Evolutionary conservation across 768 basidiomycete genomes (phyloP).

Genomic region (Amanita thiersii): DNA sequence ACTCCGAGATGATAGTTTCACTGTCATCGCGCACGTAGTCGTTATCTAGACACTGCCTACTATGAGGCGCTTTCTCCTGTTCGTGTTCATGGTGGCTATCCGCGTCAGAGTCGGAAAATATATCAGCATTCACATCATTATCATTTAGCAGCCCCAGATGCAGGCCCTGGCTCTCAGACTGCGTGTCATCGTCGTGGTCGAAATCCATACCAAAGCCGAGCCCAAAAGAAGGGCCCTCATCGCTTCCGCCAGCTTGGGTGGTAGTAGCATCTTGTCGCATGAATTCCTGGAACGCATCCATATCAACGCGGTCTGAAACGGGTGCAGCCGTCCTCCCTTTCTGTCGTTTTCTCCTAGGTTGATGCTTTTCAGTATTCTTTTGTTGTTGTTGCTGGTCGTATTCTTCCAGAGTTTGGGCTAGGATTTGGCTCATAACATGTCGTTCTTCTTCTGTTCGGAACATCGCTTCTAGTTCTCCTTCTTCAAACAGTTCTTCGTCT

Average conservation of each 20-base stretch:
- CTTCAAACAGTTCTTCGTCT: constrained; percentile 68
- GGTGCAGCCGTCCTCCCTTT: not conserved
- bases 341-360: not conserved
- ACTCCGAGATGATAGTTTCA: constrained; percentile 1
- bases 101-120: not conserved
- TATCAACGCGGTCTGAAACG: constrained; percentile 1
- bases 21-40: not conserved
- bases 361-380: constrained; percentile 8
- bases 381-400: constrained; percentile 9
- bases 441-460: constrained; percentile 47
- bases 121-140: constrained; percentile 23
- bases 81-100: constrained; percentile 1
- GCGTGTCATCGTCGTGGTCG: constrained; percentile 5
- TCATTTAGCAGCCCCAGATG: constrained; percentile 5
- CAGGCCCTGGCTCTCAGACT: constrained; percentile 2
- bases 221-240: constrained; percentile 6
- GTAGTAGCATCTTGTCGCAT: constrained; percentile 2
- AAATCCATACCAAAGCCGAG: constrained; percentile 9
- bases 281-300: constrained; percentile 7
- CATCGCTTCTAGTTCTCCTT: constrained; percentile 59
- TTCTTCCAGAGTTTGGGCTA: constrained; percentile 15
- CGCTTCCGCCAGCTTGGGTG: not conserved
- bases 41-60: not conserved
- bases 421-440: constrained; percentile 27
- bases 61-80: no score